Conservation (phyloP, 768 basidiomycete genomes). For the Lactarius quietus region DNA sequence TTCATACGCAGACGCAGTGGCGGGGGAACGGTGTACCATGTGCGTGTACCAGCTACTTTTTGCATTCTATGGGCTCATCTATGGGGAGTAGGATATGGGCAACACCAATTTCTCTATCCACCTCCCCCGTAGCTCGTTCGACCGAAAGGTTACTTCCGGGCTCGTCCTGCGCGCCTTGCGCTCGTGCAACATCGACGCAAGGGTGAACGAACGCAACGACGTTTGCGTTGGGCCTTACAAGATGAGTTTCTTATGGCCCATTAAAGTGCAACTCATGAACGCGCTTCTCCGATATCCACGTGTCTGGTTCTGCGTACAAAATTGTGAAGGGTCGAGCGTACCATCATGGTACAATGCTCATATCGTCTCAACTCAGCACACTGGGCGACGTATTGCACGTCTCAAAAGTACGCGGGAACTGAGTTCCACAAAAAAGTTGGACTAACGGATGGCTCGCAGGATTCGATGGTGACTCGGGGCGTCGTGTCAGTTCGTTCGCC, state of each 20-base stretch:
- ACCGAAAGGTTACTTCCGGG: conserved; percentile 71
- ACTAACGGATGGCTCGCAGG: conserved; percentile 40
- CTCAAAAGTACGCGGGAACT: conserved; percentile 50
- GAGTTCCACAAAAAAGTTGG: not conserved
- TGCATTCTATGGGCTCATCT: not conserved
- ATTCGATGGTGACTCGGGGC: conserved; percentile 76
- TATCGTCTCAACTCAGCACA: conserved; percentile 69
- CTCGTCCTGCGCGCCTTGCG: conserved; percentile 76
- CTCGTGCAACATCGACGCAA: conserved; percentile 69
- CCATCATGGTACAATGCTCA: conserved; percentile 98
- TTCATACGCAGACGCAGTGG: conserved; percentile 86
- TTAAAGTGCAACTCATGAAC: conserved; percentile 19
- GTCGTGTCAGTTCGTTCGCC: conserved; percentile 91
- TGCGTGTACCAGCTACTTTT: conserved; percentile 32
- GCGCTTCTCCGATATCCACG: conserved; percentile 43
- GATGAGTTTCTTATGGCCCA: conserved; percentile 55
- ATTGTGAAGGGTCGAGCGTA: conserved; percentile 88
- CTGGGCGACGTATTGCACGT: conserved; percentile 69
- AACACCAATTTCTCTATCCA: conserved; percentile 98
- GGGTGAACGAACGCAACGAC: conserved; percentile 88
- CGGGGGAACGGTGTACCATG: conserved; percentile 96
- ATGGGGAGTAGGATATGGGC: conserved; percentile 73
- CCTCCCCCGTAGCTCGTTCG: conserved; percentile 74
- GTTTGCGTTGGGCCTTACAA: conserved; percentile 81
- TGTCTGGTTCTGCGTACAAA: conserved; percentile 98